Evolutionary conservation across 495 filamentous ascomycete species (phyloP), one percentile per base, ranked within the genome.

Genomic region (Lepidopterella palustris): DNA sequence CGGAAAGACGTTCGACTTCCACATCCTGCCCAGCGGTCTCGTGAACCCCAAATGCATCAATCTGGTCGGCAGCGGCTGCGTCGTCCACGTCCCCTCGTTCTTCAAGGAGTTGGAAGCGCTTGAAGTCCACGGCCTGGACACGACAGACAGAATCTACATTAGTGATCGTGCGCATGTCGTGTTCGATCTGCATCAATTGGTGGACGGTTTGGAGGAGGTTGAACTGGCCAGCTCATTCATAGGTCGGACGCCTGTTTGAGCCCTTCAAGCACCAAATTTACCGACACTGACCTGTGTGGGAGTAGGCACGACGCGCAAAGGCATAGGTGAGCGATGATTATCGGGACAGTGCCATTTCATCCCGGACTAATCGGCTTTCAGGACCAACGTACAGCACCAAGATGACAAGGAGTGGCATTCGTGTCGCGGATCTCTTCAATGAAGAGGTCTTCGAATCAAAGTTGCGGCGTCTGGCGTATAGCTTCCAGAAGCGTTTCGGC

Each of bases 11-110:
- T 69, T 62, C 60, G 60, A 66, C 52, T 60, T 64, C 56, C 89
- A 92, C 74, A 82, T 86, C 62, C 78, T 87, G 45, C 84, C 84
- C 58, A 76, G 73, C 60, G 79, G 78, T 66, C 84, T 96, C 10
- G 77, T 95, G 58, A 88, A 88, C 66, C 89, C 86, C 2, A 76
- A 75, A 55, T 89, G 83, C 72, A 77, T 85, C 62, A 96, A 93
- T 77, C 76, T 97, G 49, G 89, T 96, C 72, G 90, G 90, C 53
- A 86, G 87, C 58, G 89, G 89, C 55, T 86, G 86, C 51, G 90
- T 95, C 55, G 81, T 96, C 57, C 87, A 96, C 77, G 79, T 95
- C 48, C 87, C 87, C 51, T 80, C 79, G 47, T 93, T 97, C 80
- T 95, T 95, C 82, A 84, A 86, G 70, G 92, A 97, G 74, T 78